These are phyloP conservation scores for Boletus rubroflammeus DNA, from an alignment of 768 basidiomycete genomes.

Conservation along the genomic window DNA sequence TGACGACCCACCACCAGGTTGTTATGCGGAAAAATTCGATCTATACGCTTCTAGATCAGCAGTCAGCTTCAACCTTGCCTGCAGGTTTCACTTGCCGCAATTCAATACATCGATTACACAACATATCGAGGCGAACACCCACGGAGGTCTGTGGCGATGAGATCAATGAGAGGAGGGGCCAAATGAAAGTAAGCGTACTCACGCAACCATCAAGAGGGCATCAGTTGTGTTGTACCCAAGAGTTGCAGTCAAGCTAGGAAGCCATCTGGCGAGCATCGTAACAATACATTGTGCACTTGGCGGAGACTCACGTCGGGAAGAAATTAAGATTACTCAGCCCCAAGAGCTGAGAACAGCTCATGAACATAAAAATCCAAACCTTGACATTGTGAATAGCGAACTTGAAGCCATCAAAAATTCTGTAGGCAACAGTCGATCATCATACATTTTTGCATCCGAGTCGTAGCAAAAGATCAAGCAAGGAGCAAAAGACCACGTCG, in stretches of 20 bases:
- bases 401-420: slow-evolving; percentile 48
- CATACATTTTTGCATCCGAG: neutral
- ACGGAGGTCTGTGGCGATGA: slow-evolving; percentile 47
- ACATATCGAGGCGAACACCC: slow-evolving; percentile 52
- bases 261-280: neutral
- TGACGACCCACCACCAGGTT: slow-evolving; percentile 54
- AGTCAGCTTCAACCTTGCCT: neutral
- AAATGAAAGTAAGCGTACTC: slow-evolving; percentile 16
- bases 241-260: slow-evolving; percentile 49
- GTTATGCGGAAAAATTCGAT: slow-evolving; percentile 60
- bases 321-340: slow-evolving; percentile 61
- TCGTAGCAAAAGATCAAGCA: neutral
- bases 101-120: slow-evolving; percentile 54
- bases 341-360: slow-evolving; percentile 47
- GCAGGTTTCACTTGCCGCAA: slow-evolving; percentile 34
- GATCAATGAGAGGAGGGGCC: neutral
- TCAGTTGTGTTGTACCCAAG: slow-evolving; percentile 59
- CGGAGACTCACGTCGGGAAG: slow-evolving; percentile 44
- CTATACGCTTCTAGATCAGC: slow-evolving; percentile 25
- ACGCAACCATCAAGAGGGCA: slow-evolving; percentile 61
- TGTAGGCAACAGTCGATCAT: slow-evolving; percentile 16
- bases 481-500: neutral
- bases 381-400: slow-evolving; percentile 56
- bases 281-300: neutral
- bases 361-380: slow-evolving; percentile 50